phyloP scores from a whole-genome alignment of 2,329 filamentous ascomycete species.

The Fonsecaea nubica region DNA sequence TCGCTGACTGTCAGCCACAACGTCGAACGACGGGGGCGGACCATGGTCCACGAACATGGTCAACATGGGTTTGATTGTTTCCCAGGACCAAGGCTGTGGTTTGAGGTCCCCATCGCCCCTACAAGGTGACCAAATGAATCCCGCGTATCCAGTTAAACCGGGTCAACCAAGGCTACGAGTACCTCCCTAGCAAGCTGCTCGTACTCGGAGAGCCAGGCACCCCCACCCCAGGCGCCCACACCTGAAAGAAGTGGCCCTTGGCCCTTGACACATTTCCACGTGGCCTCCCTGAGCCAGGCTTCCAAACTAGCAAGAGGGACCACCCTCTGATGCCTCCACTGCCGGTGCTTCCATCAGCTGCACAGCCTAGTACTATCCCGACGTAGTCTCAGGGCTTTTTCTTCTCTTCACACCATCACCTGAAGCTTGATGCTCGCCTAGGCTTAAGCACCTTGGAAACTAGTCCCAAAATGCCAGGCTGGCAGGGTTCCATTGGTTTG shows the following conservation, averaged over 20 bases:
- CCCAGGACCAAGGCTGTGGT: conserved; percentile 2
- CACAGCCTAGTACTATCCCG: not conserved
- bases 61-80: conserved; percentile 12
- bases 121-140: not conserved
- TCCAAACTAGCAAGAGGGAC: not conserved
- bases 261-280: conserved; percentile 25
- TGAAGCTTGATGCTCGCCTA: conserved; percentile 6
- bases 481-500: conserved; percentile 13
- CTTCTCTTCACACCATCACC: not conserved
- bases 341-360: conserved; percentile 5
- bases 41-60: not conserved
- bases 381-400: not conserved
- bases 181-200: no score
- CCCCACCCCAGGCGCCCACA: conserved; percentile 4
- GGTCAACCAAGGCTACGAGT: not conserved
- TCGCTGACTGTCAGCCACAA: conserved; percentile 9
- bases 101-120: not conserved
- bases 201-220: not conserved
- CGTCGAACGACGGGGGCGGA: not conserved
- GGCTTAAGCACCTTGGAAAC: not conserved
- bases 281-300: conserved; percentile 26
- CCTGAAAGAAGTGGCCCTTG: conserved; percentile 8
- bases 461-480: not conserved
- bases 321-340: not conserved
- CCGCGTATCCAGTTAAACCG: not conserved